Conservation (phyloP, 495 filamentous ascomycete species). For the Penicillium daleae region DNA sequence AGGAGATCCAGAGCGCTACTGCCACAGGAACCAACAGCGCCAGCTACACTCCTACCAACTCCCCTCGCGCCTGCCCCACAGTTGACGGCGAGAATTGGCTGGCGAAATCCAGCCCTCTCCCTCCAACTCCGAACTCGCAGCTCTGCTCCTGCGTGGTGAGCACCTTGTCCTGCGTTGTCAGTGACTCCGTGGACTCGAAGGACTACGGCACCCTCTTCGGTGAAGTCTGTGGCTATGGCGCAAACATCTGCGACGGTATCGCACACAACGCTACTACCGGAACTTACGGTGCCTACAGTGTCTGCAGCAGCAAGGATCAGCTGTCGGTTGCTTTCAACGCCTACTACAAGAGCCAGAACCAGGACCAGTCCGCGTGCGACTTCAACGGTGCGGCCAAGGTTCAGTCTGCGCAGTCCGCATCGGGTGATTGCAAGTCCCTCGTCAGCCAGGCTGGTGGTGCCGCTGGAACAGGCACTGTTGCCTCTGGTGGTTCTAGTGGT, state of each 20-base stretch:
- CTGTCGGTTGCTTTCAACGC: conserved; percentile 77
- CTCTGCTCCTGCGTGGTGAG: conserved; percentile 87
- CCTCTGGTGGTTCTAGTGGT: too few species aligned
- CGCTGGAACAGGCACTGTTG: conserved; percentile 65
- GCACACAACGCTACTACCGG: conserved; percentile 68
- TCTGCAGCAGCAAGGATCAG: conserved; percentile 77
- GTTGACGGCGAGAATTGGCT: conserved; percentile 63
- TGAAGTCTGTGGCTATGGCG: conserved; percentile 66
- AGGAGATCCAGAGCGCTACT: conserved; percentile 67
- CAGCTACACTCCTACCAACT: conserved; percentile 76
- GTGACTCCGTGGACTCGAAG: conserved; percentile 48
- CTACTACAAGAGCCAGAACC: conserved; percentile 66
- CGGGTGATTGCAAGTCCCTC: conserved; percentile 56
- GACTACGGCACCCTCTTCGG: conserved; percentile 70
- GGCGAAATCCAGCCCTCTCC: conserved; percentile 69
- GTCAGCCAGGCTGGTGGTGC: conserved; percentile 63
- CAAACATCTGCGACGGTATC: conserved; percentile 70
- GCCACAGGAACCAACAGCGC: conserved; percentile 66
- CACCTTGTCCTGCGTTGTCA: conserved; percentile 70
- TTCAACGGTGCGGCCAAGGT: conserved; percentile 71
- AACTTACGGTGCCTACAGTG: conserved; percentile 81
- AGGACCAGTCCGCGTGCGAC: conserved; percentile 65
- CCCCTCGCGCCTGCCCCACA: conserved; percentile 70
- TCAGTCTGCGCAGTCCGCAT: conserved; percentile 48
- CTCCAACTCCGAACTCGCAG: conserved; percentile 79